Percentiles rank a stretch among this genome's conserved stretches.
phyloP scores from a whole-genome alignment of 148 eudicot species.

The Rhododendron kiyosumense region DNA sequence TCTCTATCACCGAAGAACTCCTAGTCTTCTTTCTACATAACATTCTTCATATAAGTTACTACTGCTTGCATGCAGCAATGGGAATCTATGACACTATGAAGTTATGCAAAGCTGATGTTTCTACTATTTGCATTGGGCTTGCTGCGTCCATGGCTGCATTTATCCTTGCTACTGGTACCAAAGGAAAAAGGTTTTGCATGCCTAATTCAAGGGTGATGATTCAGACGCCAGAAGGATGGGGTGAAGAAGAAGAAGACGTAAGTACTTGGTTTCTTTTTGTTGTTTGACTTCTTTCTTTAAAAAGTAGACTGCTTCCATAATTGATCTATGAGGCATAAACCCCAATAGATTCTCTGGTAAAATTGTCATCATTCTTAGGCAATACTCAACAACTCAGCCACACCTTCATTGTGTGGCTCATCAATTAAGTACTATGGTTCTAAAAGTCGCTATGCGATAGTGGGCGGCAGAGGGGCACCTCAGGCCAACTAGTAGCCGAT shows the following conservation, averaged over 20 bases:
- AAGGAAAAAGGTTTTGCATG: slow-evolving; percentile 95
- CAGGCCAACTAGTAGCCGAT: too few species aligned
- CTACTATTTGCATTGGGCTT: slow-evolving; percentile 83
- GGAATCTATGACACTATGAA: slow-evolving; percentile 99
- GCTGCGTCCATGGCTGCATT: slow-evolving; percentile 99
- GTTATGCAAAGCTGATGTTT: slow-evolving; percentile 89
- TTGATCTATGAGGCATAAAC: too few species aligned
- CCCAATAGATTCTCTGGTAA: too few species aligned
- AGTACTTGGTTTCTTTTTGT: slow-evolving; percentile 9
- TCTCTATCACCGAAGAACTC: not conserved
- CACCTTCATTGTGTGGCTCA: too few species aligned
- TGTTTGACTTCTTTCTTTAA: not conserved
- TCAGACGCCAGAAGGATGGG: slow-evolving; percentile 68
- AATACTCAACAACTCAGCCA: too few species aligned
- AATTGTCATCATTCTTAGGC: too few species aligned
- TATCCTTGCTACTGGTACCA: slow-evolving; percentile 86
- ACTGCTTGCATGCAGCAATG: slow-evolving; percentile 55
- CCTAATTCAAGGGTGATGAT: slow-evolving; percentile 93
- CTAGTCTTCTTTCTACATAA: not conserved
- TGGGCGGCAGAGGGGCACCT: too few species aligned
- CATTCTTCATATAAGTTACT: not conserved
- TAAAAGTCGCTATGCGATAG: too few species aligned
- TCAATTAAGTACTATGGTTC: too few species aligned
- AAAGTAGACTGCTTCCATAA: too few species aligned
- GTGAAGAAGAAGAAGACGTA: slow-evolving; percentile 50